Percentiles rank a stretch among this genome's conserved stretches.
These are phyloP conservation scores for Alternaria sp. DNA, from an alignment of 2,329 filamentous ascomycete species.

Conservation along the genomic window DNA sequence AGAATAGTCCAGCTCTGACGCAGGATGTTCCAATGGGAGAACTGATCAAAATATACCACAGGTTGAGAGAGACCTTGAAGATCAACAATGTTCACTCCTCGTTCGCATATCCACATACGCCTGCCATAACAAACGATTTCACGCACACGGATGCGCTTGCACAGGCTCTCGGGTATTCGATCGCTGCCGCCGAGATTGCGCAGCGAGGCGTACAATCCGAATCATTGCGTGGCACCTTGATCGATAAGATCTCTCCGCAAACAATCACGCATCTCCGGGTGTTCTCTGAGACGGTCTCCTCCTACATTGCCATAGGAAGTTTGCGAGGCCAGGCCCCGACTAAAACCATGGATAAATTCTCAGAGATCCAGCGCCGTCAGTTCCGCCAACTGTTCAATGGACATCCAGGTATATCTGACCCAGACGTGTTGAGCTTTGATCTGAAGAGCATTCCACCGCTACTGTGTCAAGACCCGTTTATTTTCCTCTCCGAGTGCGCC, in stretches of 20 bases:
- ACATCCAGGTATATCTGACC: conserved; percentile 53
- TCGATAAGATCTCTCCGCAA: conserved; percentile 86
- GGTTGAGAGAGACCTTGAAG: conserved; percentile 64
- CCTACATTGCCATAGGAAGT: conserved; percentile 80
- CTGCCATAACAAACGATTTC: conserved; percentile 56
- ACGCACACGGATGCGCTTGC: conserved; percentile 67
- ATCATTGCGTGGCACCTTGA: conserved; percentile 71
- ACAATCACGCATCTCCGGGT: conserved; percentile 86
- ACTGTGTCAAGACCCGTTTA: conserved; percentile 74
- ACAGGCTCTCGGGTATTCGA: conserved; percentile 78
- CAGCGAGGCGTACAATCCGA: conserved; percentile 83
- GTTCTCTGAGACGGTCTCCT: conserved; percentile 84
- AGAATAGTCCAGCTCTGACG: conserved; percentile 27
- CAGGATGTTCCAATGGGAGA: conserved; percentile 52
- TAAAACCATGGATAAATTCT: conserved; percentile 71
- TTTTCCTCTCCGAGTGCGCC: conserved; percentile 82
- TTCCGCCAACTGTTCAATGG: conserved; percentile 77
- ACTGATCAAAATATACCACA: conserved; percentile 64
- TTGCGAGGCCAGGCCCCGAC: conserved; percentile 68
- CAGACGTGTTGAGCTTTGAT: conserved; percentile 53
- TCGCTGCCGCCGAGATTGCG: conserved; percentile 88
- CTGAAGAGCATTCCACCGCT: conserved; percentile 61
- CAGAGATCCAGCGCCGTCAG: conserved; percentile 73
- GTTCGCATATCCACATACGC: conserved; percentile 56
- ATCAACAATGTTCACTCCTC: conserved; percentile 60